Evolutionary conservation across 768 basidiomycete genomes (phyloP).

Genomic region (Gymnopilus dilepis): DNA sequence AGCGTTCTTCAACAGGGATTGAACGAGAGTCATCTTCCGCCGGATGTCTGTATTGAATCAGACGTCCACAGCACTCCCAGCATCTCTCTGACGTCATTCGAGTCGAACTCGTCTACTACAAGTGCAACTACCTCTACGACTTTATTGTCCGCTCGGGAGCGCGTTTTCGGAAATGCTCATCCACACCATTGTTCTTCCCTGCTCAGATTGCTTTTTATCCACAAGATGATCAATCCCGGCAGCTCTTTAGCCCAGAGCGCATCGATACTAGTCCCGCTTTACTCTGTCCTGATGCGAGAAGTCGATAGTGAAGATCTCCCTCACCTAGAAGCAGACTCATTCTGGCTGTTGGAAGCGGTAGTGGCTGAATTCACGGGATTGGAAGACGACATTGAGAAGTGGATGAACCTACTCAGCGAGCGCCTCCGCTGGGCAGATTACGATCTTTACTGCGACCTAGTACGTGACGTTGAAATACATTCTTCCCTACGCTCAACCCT

Average conservation of each 20-base stretch:
- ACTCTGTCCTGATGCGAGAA: constrained; percentile 65
- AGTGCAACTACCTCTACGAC: constrained; percentile 38
- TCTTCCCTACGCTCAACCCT: constrained; percentile 4
- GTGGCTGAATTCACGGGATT: constrained; percentile 75
- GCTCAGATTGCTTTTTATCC: constrained; percentile 73
- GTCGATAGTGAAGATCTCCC: constrained; percentile 61
- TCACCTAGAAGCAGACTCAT: constrained; percentile 80
- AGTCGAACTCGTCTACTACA: constrained; percentile 15
- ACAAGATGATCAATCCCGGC: constrained; percentile 73
- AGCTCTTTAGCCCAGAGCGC: constrained; percentile 71
- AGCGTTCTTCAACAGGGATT: constrained; percentile 43
- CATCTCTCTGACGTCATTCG: constrained; percentile 41
- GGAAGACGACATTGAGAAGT: constrained; percentile 68
- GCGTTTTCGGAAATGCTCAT: constrained; percentile 53
- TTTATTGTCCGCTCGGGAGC: constrained; percentile 51
- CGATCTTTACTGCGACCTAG: constrained; percentile 65
- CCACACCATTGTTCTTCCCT: constrained; percentile 66
- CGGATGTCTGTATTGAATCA: constrained; percentile 43
- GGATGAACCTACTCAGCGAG: constrained; percentile 68
- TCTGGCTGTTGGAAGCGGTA: constrained; percentile 82
- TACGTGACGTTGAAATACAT: constrained; percentile 30
- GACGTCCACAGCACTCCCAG: constrained; percentile 35
- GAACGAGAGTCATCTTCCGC: constrained; percentile 43
- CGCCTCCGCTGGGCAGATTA: constrained; percentile 65
- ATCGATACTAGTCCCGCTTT: constrained; percentile 72